phyloP scores from a whole-genome alignment of 257 asterid species.

The Nicotiana undulata region DNA sequence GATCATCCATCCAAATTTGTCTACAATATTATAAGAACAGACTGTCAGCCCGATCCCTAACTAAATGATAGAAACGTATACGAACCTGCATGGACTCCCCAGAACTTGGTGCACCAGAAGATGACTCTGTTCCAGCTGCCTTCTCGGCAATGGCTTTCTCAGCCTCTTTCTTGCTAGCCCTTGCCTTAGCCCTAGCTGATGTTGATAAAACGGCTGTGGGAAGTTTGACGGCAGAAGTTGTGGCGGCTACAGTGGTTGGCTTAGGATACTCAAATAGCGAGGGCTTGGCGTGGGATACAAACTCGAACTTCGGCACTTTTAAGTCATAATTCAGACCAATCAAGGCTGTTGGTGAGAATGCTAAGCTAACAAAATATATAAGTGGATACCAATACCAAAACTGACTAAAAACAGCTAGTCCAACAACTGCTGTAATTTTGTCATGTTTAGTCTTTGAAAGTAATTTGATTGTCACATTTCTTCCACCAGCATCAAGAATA shows the following conservation, averaged over 20 bases:
- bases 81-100: conserved; percentile 86
- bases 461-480: conserved; percentile 79
- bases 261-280: conserved; percentile 84
- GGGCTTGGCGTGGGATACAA: conserved; percentile 86
- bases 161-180: conserved; percentile 83
- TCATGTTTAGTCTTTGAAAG: conserved; percentile 88
- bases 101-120: conserved; percentile 28
- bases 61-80: background rate
- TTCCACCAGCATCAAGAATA: conserved; percentile 95
- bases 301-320: conserved; percentile 88
- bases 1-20: background rate
- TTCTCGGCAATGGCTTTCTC: conserved; percentile 64
- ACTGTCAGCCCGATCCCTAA: background rate
- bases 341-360: conserved; percentile 97
- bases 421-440: conserved; percentile 80
- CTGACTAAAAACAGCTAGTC: conserved; percentile 96
- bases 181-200: conserved; percentile 79
- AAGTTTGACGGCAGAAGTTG: conserved; percentile 69
- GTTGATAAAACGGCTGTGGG: conserved; percentile 94
- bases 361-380: conserved; percentile 74
- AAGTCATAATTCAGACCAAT: conserved; percentile 85
- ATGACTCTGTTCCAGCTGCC: conserved; percentile 40
- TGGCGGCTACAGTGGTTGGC: conserved; percentile 65
- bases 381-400: conserved; percentile 99
- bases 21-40: background rate